phyloP scores from a whole-genome alignment of 257 asterid genomes.

The Solanum habrochaites region DNA sequence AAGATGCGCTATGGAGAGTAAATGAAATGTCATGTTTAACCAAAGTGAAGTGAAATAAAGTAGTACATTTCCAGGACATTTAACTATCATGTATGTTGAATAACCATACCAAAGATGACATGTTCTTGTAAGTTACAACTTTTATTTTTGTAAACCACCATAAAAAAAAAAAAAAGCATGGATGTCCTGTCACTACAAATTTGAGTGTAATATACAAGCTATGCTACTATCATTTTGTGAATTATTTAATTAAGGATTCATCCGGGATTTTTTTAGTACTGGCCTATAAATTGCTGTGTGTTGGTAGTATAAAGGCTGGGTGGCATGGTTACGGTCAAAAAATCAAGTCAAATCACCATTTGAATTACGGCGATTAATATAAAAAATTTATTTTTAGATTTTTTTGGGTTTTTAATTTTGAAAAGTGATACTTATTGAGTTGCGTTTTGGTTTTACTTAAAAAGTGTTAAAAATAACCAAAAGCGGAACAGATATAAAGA shows the following conservation, averaged over 20 bases:
- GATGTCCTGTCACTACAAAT: neutral
- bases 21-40: neutral
- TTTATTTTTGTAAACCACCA: neutral
- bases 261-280: too few species aligned
- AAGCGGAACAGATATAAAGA: too few species aligned
- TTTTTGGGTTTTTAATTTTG: too few species aligned
- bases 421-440: too few species aligned
- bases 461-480: too few species aligned
- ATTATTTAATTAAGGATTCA: neutral
- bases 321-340: too few species aligned
- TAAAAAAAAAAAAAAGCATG: neutral
- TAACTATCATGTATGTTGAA: neutral
- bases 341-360: too few species aligned
- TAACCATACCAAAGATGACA: neutral
- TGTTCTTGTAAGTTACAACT: neutral
- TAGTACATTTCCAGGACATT: neutral
- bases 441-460: too few species aligned
- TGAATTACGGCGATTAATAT: too few species aligned
- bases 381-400: too few species aligned
- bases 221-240: neutral
- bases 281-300: neutral
- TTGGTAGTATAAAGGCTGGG: too few species aligned
- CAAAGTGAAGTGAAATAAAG: neutral
- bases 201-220: neutral
- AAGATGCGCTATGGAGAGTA: neutral